Percentiles rank a stretch among this genome's conserved stretches.
Conservation (phyloP, 108 stramenopile genomes). For the Cyclotella sp. region DNA sequence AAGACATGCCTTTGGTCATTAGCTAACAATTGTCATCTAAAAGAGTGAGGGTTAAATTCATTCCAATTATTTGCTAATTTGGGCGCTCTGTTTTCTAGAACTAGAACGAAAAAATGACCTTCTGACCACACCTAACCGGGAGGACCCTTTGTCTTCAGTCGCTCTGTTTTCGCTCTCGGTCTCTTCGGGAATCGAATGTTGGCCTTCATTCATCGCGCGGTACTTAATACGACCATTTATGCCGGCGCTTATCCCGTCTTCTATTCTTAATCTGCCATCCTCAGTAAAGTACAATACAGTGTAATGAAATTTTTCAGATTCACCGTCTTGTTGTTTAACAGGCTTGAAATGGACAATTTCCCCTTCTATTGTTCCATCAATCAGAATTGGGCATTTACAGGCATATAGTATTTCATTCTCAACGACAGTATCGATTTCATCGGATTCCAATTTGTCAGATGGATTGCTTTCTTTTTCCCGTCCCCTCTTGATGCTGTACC, state of each 20-base stretch:
- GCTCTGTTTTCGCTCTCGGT: not conserved
- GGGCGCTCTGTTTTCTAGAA: too few relatives aligned
- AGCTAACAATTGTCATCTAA: too few relatives aligned
- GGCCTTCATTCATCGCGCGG: not conserved
- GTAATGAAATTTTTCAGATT: not conserved
- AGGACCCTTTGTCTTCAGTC: not conserved
- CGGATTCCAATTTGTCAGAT: too few relatives aligned
- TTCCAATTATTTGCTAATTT: too few relatives aligned
- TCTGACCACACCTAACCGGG: not conserved
- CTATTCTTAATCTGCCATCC: not conserved
- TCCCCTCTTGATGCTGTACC: not conserved
- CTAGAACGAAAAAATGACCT: too few relatives aligned
- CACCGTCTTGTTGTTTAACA: not conserved
- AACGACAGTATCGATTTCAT: not conserved
- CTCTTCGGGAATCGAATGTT: not conserved
- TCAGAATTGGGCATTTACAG: not conserved
- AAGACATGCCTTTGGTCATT: too few relatives aligned
- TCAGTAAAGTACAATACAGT: conserved; percentile 1
- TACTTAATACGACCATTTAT: not conserved
- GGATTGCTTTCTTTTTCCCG: not conserved
- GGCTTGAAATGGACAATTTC: not conserved
- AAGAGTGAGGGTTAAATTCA: too few relatives aligned
- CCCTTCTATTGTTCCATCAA: not conserved
- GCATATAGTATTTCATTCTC: not conserved
- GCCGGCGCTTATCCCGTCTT: not conserved